Percentiles rank a stretch among this genome's conserved stretches.
Evolutionary conservation across 129 eudicot genomes (phyloP).

Genomic region (Chrysanthemum lavandulifolium): DNA sequence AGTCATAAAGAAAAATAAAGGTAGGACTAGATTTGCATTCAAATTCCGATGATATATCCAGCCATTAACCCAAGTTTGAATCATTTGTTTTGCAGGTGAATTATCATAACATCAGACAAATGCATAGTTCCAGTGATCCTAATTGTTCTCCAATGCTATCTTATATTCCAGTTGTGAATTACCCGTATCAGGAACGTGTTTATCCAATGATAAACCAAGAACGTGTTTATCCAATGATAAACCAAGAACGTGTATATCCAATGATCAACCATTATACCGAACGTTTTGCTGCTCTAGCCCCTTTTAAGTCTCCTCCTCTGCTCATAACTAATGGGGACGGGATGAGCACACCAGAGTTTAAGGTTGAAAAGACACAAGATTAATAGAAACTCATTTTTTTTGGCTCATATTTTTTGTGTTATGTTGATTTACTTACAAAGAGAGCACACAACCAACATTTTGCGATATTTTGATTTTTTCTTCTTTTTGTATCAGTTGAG

Average conservation of each 20-base stretch:
- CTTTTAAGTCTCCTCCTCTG: conserved; percentile 7
- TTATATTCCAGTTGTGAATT: conserved; percentile 28
- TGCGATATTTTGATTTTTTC: too few relatives aligned
- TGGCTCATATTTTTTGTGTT: background rate
- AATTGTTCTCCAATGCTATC: background rate
- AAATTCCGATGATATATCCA: too few relatives aligned
- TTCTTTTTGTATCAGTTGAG: too few relatives aligned
- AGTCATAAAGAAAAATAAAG: too few relatives aligned
- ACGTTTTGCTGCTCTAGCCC: conserved; percentile 3
- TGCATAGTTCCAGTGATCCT: background rate
- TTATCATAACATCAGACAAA: conserved; percentile 3
- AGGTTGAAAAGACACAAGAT: background rate
- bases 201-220: conserved; percentile 10
- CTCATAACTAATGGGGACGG: conserved; percentile 12
- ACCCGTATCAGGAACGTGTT: background rate
- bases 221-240: conserved; percentile 11
- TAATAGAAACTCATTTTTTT: background rate
- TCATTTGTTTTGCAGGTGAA: background rate
- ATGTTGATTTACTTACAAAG: background rate
- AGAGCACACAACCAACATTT: background rate
- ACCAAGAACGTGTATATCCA: conserved; percentile 11
- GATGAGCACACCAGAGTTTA: background rate
- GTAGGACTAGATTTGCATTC: too few relatives aligned
- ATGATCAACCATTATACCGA: background rate
- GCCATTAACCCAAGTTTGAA: too few relatives aligned